phyloP scores from a whole-genome alignment of 768 basidiomycete genomes.

The Rhodosporidiobolus odoratus region DNA sequence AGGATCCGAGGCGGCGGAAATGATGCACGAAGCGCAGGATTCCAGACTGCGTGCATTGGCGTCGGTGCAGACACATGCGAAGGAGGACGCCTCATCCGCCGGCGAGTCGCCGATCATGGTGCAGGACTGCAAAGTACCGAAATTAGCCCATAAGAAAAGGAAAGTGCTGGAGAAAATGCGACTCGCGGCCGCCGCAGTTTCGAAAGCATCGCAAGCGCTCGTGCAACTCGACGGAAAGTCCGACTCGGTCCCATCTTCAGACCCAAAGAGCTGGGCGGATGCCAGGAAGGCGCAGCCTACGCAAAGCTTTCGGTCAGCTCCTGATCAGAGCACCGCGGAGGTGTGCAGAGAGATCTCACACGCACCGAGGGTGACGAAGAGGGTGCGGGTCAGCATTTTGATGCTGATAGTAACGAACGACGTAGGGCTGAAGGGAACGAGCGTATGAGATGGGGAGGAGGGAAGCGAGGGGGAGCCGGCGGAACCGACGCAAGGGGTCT shows the following conservation, averaged over 20 bases:
- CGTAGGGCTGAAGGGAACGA: neutral
- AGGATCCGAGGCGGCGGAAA: neutral
- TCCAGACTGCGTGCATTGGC: neutral
- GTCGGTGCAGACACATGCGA: neutral
- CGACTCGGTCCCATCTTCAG: neutral
- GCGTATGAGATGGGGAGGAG: constrained; percentile 8
- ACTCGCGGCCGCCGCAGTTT: neutral
- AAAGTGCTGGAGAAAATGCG: no score
- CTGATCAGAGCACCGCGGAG: no score
- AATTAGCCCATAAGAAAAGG: neutral
- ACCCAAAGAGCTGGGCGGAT: neutral
- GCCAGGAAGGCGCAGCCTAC: neutral
- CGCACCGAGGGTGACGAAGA: neutral
- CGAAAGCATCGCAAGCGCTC: neutral
- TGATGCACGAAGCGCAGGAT: neutral
- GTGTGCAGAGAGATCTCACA: neutral
- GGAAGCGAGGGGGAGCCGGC: neutral
- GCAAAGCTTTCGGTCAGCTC: neutral
- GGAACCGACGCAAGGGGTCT: no score
- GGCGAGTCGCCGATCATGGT: neutral
- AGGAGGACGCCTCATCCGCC: neutral
- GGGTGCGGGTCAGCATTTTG: neutral
- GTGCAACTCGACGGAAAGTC: constrained; percentile 5
- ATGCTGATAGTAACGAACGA: neutral
- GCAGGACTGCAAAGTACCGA: neutral